These are phyloP conservation scores for Eucalyptus decipiens DNA, from an alignment of 345 rosid genomes.

Conservation along the genomic window DNA sequence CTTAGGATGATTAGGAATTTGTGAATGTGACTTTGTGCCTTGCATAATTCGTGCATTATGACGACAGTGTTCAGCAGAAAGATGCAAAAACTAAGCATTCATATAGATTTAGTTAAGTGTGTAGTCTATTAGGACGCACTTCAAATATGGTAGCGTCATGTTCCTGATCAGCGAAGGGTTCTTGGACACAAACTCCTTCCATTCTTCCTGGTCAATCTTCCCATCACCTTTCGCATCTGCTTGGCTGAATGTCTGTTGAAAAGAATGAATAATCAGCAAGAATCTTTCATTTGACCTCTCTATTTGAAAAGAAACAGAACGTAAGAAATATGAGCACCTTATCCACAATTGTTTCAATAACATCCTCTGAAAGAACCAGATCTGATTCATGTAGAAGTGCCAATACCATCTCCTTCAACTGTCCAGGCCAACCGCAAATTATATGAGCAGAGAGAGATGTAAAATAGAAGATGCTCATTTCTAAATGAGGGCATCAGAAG, in stretches of 20 bases:
- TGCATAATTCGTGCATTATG: neutral
- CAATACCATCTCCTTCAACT: conserved; percentile 94
- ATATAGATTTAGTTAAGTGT: neutral
- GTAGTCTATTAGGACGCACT: conserved; percentile 22
- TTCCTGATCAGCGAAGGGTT: conserved; percentile 81
- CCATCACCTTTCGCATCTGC: conserved; percentile 72
- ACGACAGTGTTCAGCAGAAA: neutral
- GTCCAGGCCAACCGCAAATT: neutral
- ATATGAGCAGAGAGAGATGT: neutral
- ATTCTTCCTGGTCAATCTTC: conserved; percentile 75
- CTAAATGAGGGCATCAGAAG: neutral
- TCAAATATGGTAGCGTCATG: conserved; percentile 88
- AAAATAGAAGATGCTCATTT: neutral
- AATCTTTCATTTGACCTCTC: neutral
- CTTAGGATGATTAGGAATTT: neutral
- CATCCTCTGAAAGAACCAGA: conserved; percentile 52
- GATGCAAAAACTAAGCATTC: neutral
- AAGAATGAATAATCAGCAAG: neutral
- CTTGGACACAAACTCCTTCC: conserved; percentile 68
- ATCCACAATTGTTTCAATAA: conserved; percentile 62
- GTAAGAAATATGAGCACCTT: conserved; percentile 26
- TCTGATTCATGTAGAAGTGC: conserved; percentile 90
- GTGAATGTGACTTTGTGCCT: neutral
- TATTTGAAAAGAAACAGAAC: neutral
- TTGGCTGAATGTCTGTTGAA: conserved; percentile 47